These are phyloP conservation scores for Phytopythium helicoides DNA, from an alignment of 352 stramenopile species.

Conservation along the genomic window DNA sequence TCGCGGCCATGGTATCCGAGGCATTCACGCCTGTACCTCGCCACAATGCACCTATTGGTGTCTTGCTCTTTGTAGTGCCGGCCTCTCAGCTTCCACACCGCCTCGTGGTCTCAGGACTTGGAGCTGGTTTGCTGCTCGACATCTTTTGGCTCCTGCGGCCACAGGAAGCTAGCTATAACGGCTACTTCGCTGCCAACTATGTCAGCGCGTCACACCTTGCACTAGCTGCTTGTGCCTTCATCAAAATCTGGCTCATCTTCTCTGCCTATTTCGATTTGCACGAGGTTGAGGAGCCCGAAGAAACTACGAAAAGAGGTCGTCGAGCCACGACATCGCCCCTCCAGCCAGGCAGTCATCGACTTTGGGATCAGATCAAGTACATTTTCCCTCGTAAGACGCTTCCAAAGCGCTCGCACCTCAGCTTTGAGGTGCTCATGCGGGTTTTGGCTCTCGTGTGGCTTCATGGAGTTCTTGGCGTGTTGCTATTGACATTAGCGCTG, in stretches of 20 bases:
- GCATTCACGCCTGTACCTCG: slow-evolving; percentile 53
- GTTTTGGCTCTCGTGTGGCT: slow-evolving; percentile 69
- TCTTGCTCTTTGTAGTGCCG: slow-evolving; percentile 41
- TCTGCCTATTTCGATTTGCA: slow-evolving; percentile 66
- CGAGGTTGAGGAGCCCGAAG: slow-evolving; percentile 36
- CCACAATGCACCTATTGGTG: slow-evolving; percentile 72
- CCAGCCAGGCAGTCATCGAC: slow-evolving; percentile 17
- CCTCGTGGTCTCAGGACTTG: slow-evolving; percentile 49
- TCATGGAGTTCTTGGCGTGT: slow-evolving; percentile 49
- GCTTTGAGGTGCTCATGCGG: slow-evolving; percentile 70
- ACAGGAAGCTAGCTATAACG: slow-evolving; percentile 61
- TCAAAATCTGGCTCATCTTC: slow-evolving; percentile 72
- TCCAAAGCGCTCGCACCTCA: slow-evolving; percentile 50
- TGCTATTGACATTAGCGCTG: slow-evolving; percentile 50
- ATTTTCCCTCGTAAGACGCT: slow-evolving; percentile 73
- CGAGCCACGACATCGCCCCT: slow-evolving; percentile 6
- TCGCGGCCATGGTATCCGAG: slow-evolving; percentile 64
- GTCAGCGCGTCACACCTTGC: slow-evolving; percentile 47
- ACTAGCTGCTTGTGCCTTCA: slow-evolving; percentile 44
- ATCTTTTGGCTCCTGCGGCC: slow-evolving; percentile 67
- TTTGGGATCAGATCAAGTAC: slow-evolving; percentile 59
- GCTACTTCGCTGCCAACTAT: slow-evolving; percentile 41
- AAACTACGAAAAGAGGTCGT: slow-evolving; percentile 5
- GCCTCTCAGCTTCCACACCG: slow-evolving; percentile 35
- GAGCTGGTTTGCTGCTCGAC: slow-evolving; percentile 44